Base-by-base conservation (phyloP, 257 asterid genomes). In the Osmanthus fragrans region DNA sequence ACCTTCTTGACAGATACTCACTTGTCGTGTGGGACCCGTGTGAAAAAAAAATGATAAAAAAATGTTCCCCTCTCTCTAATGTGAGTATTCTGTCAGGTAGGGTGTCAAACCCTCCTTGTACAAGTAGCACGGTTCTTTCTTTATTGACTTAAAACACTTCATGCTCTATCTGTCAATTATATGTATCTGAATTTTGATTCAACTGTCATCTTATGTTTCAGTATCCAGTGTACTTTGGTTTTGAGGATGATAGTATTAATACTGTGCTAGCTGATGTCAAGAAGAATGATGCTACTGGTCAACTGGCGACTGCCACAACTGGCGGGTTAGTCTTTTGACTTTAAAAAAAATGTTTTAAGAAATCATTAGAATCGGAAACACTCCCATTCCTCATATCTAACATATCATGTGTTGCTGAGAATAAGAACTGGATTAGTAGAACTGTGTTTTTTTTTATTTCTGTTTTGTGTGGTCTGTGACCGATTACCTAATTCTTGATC, bases 191-290 rank as follows among this genome's bases (percentile, higher is more conserved):
- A 21, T 60, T 60, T 60, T 21, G 68, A 23, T 60, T 56, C 27
- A 56, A 37, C 42, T 77, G 64, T 47, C 8, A 47, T 5, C 58
- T 76, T 73, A 54, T 88, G 75, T 83, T 87, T 73, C 96, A 94
- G 99, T 92, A 90, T 87, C 99, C 99, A 30, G 97, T 94, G 54
- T 94, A 94, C 89, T 94, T 94, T 82, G 91, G 97, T 60, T 94
- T 94, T 84, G 99, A 94, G 90, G 89, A 87, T 72, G 92, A 90
- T 45, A 72, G 85, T 77, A 87, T 94, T 68, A 88, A 87, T 84
- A 78, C 92, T 77, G 94, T 90, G 81, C 92, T 94, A 81, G 88
- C 87, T 83, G 97, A 92, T 83, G 88, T 94, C 82, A 92, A 88
- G 91, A 91, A 85, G 89, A 92, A 85, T 77, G 99, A 94, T 83